Evolutionary conservation across 2,329 filamentous ascomycete species (phyloP).

Genomic region (Hymenoscyphus linearis): DNA sequence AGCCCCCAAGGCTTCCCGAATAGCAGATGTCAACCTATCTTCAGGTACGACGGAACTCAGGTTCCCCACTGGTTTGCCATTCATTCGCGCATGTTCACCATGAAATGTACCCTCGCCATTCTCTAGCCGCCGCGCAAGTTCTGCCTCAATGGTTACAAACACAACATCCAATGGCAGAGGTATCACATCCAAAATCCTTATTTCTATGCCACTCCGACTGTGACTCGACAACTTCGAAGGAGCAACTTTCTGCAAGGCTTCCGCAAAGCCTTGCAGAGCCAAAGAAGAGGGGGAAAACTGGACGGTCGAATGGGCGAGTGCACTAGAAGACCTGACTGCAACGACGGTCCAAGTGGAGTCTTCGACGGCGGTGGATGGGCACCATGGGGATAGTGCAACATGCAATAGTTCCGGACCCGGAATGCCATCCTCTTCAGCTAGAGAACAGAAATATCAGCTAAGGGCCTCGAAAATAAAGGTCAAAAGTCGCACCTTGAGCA

Average conservation of each 20-base stretch:
- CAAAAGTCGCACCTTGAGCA: conserved; percentile 38
- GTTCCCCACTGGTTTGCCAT: conserved; percentile 35
- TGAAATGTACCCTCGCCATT: conserved; percentile 81
- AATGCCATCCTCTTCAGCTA: conserved; percentile 23
- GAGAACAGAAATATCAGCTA: background rate
- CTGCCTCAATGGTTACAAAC: conserved; percentile 79
- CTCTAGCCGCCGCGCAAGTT: conserved; percentile 73
- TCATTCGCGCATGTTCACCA: conserved; percentile 49
- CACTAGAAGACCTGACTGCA: conserved; percentile 60
- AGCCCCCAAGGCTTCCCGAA: conserved; percentile 69
- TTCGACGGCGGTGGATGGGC: conserved; percentile 50
- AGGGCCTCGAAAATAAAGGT: background rate
- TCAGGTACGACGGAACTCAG: conserved; percentile 38
- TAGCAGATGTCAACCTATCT: conserved; percentile 56
- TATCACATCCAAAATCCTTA: conserved; percentile 74
- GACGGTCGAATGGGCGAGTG: conserved; percentile 69
- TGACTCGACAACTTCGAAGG: conserved; percentile 70
- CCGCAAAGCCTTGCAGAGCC: conserved; percentile 74
- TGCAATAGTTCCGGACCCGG: conserved; percentile 45
- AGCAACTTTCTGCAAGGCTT: conserved; percentile 65
- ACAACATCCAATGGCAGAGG: conserved; percentile 78
- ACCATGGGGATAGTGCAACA: conserved; percentile 71
- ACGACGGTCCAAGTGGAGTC: conserved; percentile 79
- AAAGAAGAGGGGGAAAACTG: conserved; percentile 69
- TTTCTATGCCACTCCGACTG: conserved; percentile 73